Percentiles rank a stretch among this genome's conserved stretches.
phyloP scores from a whole-genome alignment of 2,329 filamentous ascomycete genomes.

The Talaromyces rugulosus region DNA sequence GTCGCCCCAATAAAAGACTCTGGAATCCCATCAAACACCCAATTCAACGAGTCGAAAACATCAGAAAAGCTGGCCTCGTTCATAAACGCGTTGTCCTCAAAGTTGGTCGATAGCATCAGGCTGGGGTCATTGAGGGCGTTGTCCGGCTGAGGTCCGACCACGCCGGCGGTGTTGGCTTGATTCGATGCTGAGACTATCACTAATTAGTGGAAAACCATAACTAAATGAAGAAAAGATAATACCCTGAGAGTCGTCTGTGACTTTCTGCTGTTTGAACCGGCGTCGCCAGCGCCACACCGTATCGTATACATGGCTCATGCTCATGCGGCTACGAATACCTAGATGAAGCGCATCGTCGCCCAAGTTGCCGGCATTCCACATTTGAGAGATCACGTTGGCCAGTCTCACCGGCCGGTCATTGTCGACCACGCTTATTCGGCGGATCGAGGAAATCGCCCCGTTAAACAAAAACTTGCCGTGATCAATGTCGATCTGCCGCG shows the following conservation, averaged over 20 bases:
- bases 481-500: constrained; percentile 50
- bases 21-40: constrained; percentile 82
- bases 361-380: constrained; percentile 52
- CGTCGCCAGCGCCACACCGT: constrained; percentile 64
- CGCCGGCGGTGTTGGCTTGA: constrained; percentile 30
- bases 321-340: constrained; percentile 61
- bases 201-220: constrained; percentile 14
- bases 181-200: constrained; percentile 26
- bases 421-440: constrained; percentile 56
- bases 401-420: constrained; percentile 62
- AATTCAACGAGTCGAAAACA: constrained; percentile 85
- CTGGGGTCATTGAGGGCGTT: constrained; percentile 26
- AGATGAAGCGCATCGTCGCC: constrained; percentile 49
- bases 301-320: constrained; percentile 63
- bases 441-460: constrained; percentile 53
- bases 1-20: constrained; percentile 51
- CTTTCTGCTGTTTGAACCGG: constrained; percentile 59
- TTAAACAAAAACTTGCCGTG: constrained; percentile 55
- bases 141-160: constrained; percentile 25
- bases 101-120: constrained; percentile 30
- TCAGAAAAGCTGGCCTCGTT: constrained; percentile 55
- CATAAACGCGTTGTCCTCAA: constrained; percentile 35
- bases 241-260: constrained; percentile 63
- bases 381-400: constrained; percentile 60
- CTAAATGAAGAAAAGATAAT: constrained; percentile 16